Evolutionary conservation across 1,139 yeast species (phyloP), one percentile per base, ranked within the genome.

Genomic region (Zygosaccharomyces sapae): DNA sequence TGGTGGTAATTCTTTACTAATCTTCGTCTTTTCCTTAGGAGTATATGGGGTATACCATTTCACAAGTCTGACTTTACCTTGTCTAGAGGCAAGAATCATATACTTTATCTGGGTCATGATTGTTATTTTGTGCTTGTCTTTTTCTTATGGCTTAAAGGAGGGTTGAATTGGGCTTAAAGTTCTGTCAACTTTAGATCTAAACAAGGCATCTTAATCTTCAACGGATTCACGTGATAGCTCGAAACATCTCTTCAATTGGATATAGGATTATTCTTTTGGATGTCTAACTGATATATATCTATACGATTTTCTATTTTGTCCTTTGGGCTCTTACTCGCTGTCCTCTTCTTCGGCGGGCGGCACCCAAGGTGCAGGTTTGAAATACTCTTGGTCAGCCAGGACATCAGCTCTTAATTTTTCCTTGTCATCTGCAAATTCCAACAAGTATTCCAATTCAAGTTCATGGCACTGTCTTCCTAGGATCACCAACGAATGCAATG

Each of bases 391-490:
- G 62, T 88, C 96, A 20, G 74, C 75, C 42, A 66, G 71, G 38
- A 88, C 88, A 47, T 80, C 75, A 24, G 67, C 61, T 55, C 72
- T 79, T 65, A 84, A 85, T 19, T 73, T 72, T 12, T 76, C 86
- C 58, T 73, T 75, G 61, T 89, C 76, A 48, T 79, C 83, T 30
- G 86, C 84, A 67, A 80, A 92, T 57, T 82, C 92, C 51, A 83
- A 72, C 67, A 92, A 71, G 62, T 83, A 92, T 57, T 90, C 96
- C 60, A 88, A 71, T 66, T 92, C 98, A 53, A 92, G 75, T 50
- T 92, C 97, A 62, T 92, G 98, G 25, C 89, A 92, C 65, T 87
- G 90, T 75, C 95, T 82, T 30, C 98, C 98, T 51, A 90, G 74
- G 71, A 92, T 82, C 41, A 92, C 81, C 58, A 92, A 76, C 4